Conservation (phyloP, 371 early-diverging fungal genomes). For the Capillidium heterosporum region DNA sequence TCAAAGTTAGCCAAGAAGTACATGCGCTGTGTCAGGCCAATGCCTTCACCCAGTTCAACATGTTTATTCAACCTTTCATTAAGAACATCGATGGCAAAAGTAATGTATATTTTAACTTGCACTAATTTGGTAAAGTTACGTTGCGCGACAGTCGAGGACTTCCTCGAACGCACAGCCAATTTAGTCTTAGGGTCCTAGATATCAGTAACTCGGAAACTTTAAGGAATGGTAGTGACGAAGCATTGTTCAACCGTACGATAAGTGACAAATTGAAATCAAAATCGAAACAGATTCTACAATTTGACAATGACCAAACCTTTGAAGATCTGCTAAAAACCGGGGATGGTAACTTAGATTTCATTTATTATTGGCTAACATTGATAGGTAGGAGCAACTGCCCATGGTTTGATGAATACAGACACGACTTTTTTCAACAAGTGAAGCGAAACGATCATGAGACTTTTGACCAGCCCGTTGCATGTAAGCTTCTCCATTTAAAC, state of each 20-base stretch:
- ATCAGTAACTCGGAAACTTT: not conserved
- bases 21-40: too few species aligned
- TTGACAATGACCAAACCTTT: not conserved
- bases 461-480: conserved; percentile 84
- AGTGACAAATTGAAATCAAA: not conserved
- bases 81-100: too few species aligned
- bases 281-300: not conserved
- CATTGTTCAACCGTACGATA: not conserved
- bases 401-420: conserved; percentile 71
- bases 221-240: not conserved
- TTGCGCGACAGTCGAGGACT: conserved; percentile 1
- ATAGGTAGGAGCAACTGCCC: conserved; percentile 34
- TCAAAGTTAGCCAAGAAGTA: too few species aligned
- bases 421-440: conserved; percentile 35
- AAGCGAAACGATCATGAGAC: conserved; percentile 76
- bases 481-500: conserved; percentile 10
- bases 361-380: not conserved
- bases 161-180: not conserved
- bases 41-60: too few species aligned
- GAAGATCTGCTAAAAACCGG: not conserved
- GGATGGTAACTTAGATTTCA: not conserved
- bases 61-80: too few species aligned
- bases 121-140: not conserved
- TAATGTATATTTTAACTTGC: too few species aligned
- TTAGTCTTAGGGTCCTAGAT: not conserved